Percentiles rank a stretch among this genome's conserved stretches.
Conservation (phyloP, 805 yeast genomes). For the Ogataea trehalophila region DNA sequence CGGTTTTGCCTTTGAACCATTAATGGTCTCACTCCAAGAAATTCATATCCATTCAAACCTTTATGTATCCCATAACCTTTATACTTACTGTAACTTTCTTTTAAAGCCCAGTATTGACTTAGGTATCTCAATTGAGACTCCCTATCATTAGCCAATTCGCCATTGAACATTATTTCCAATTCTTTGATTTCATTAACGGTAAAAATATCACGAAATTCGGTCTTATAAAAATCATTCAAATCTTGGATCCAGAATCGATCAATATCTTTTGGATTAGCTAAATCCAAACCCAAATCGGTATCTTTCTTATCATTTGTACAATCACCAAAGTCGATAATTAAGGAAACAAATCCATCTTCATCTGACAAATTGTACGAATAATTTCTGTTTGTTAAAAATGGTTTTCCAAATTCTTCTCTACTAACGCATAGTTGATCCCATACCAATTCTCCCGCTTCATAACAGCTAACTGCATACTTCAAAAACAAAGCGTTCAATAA, state of each 20-base stretch:
- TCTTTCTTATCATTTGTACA: constrained; percentile 11
- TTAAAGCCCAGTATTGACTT: constrained; percentile 71
- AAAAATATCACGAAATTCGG: constrained; percentile 27
- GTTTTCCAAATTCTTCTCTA: constrained; percentile 52
- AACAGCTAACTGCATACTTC: constrained; percentile 34
- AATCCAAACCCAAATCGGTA: constrained; percentile 41
- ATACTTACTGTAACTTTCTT: constrained; percentile 69
- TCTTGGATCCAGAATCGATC: constrained; percentile 22
- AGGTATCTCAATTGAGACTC: constrained; percentile 28
- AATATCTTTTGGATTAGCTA: constrained; percentile 36
- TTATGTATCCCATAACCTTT: constrained; percentile 53
- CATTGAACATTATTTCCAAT: constrained; percentile 19
- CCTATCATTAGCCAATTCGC: not conserved
- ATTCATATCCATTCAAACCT: constrained; percentile 24
- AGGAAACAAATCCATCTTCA: constrained; percentile 45
- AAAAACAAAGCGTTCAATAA: constrained; percentile 45
- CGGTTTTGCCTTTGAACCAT: not conserved
- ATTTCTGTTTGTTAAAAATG: constrained; percentile 31
- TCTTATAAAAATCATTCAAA: constrained; percentile 20
- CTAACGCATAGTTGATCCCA: constrained; percentile 23
- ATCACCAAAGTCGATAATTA: constrained; percentile 35
- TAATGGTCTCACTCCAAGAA: constrained; percentile 8
- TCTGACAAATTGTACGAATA: constrained; percentile 55
- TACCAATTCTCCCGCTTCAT: constrained; percentile 12
- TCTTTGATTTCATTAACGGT: constrained; percentile 21